Conservation (phyloP, 768 basidiomycete species). For the Lactarius indigo region DNA sequence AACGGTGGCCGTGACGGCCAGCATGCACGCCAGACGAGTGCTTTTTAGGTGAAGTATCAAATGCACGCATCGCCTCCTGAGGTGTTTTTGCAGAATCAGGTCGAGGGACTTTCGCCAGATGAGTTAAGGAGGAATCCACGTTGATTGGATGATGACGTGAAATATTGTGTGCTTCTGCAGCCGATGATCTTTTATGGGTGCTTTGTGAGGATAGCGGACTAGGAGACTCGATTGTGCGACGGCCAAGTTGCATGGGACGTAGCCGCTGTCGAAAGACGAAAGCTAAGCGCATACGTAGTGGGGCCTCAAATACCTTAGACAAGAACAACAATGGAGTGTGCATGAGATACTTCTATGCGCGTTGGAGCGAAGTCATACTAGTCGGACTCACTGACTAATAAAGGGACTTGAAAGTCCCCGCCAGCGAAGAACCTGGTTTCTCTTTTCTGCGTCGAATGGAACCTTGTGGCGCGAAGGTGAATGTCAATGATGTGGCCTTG, state of each 20-base stretch:
- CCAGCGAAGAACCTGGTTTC: background rate
- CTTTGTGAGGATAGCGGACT: constrained; percentile 26
- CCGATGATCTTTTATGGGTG: constrained; percentile 45
- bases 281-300: constrained; percentile 47
- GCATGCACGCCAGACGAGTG: constrained; percentile 2
- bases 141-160: constrained; percentile 5
- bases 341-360: background rate
- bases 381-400: background rate
- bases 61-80: constrained; percentile 17
- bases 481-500: background rate
- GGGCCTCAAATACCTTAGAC: constrained; percentile 7
- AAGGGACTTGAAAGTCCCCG: background rate
- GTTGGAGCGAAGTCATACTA: background rate
- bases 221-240: constrained; percentile 29
- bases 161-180: constrained; percentile 37
- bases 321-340: background rate
- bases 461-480: background rate
- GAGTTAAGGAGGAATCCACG: background rate
- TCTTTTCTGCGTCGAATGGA: background rate
- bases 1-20: constrained; percentile 6
- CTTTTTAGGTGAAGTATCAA: constrained; percentile 15
- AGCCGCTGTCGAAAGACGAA: constrained; percentile 45
- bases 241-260: constrained; percentile 59
- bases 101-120: constrained; percentile 15
- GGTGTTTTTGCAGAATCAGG: background rate